Base-by-base conservation (phyloP, 495 filamentous ascomycete species). In the Penicillium manginii region DNA sequence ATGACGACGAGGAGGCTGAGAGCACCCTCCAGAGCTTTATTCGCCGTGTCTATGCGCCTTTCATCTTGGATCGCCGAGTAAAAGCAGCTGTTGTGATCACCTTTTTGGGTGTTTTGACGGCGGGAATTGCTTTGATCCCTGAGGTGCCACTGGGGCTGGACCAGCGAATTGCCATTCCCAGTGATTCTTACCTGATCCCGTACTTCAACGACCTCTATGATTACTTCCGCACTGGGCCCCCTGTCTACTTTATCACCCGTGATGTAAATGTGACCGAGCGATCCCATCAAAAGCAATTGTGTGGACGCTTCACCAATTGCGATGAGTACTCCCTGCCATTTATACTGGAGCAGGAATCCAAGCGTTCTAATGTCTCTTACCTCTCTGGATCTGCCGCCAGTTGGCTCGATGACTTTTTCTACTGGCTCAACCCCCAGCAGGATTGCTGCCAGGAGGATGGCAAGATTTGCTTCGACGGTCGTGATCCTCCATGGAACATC, bases 401-500 rank as follows among this genome's bases (percentile, higher is more conserved):
- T 69, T 98, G 94, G 94, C 80, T 98, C 29, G 94, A 98, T 69
- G 94, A 98, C 66, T 97, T 90, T 73, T 90, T 98, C 74, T 85
- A 89, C 59, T 98, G 96, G 96, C 79, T 98, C 14, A 94, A 97
- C 62, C 96, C 96, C 0, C 88, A 92, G 54, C 86, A 91, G 48
- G 78, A 82, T 45, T 98, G 96, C 75, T 98, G 96, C 65, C 74
- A 82, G 50, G 81, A 83, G 52, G 75, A 88, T 58, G 78, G 77
- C 43, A 82, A 86, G 64, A 73, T 86, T 6, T 98, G 94, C 75
- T 96, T 98, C 64, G 81, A 81, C 31, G 79, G 85, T 54, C 86
- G 93, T 8, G 66, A 85, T 23, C 90, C 91, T 3, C 73, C 85
- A 0, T 98, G 93, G 92, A 96, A 96, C 60, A 87, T 91, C 56